Evolutionary conservation across 2,329 filamentous ascomycete genomes (phyloP).

Genomic region (Ascochyta viciae-villosae): DNA sequence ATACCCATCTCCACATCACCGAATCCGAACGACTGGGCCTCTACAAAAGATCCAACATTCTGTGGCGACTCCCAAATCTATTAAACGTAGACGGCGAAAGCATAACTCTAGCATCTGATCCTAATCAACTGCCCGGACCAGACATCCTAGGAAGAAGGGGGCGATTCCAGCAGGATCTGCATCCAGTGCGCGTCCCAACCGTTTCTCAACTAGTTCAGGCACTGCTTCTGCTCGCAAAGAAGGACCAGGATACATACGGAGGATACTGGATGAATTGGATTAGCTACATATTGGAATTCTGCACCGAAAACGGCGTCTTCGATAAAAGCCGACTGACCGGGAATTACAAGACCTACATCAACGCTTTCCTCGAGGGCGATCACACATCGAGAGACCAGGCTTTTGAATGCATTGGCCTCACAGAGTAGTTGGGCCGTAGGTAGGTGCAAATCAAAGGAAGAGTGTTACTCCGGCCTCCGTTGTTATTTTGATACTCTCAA

Average conservation of each 20-base stretch:
- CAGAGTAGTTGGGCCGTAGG: slow-evolving; percentile 4
- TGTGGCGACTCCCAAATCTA: slow-evolving; percentile 3
- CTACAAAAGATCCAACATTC: slow-evolving; percentile 5
- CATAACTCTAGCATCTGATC: slow-evolving; percentile 8
- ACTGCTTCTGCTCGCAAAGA: slow-evolving; percentile 4
- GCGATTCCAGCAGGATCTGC: slow-evolving; percentile 7
- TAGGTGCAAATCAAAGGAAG: neutral
- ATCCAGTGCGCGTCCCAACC: slow-evolving; percentile 5
- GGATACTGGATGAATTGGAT: slow-evolving; percentile 8
- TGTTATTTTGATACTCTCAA: neutral
- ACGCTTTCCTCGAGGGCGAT: slow-evolving; percentile 3
- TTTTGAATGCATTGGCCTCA: slow-evolving; percentile 3
- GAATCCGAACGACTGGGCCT: slow-evolving; percentile 4
- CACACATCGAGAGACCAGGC: neutral
- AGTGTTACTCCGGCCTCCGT: neutral
- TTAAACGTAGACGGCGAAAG: slow-evolving; percentile 4
- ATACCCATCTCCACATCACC: slow-evolving; percentile 9
- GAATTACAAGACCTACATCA: slow-evolving; percentile 4
- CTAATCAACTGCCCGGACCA: slow-evolving; percentile 8
- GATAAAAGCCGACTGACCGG: slow-evolving; percentile 4
- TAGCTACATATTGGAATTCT: slow-evolving; percentile 7
- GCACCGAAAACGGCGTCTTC: slow-evolving; percentile 7
- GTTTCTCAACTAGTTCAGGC: slow-evolving; percentile 2
- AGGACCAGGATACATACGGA: slow-evolving; percentile 2
- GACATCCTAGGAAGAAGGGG: slow-evolving; percentile 7